Evolutionary conservation across 2,329 filamentous ascomycete species (phyloP), one percentile per base, ranked within the genome.

Genomic region (Alternaria triticina): DNA sequence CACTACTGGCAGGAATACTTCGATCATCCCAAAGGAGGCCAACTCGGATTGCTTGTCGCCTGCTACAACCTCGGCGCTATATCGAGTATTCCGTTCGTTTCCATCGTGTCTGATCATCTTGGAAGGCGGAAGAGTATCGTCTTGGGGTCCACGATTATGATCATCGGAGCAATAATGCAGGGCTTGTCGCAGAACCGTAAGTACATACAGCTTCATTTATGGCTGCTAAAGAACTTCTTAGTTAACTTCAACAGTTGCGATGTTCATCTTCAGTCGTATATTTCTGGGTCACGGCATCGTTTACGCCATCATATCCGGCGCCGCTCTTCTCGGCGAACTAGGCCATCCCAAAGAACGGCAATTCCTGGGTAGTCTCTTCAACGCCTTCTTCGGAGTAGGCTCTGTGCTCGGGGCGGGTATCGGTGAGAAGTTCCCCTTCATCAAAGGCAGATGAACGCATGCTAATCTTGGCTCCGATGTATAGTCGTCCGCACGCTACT

Each of bases 261-360:
- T 89, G 86, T 89, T 88, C 65, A 81, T 89, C 62, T 86, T 82
- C 33, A 86, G 87, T 23, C 84, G 89, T 36, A 88, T 89, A 65
- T 80, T 90, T 54, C 83, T 90, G 4, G 90, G 90, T 59, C 91
- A 92, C 69, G 90, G 90, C 20, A 89, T 90, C 79, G 87, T 86
- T 50, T 82, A 90, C 59, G 83, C 88, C 0, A 89, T 90, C 70
- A 87, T 90, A 80, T 84, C 85, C 4, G 89, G 88, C 8, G 88
- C 89, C 2, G 83, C 90, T 56, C 83, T 91, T 9, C 83, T 91
- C 3, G 88, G 87, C 6, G 89, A 91, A 80, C 86, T 91, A 54
- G 87, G 86, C 71, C 89, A 91, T 71, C 89, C 89, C 5, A 89
- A 91, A 73, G 89, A 91, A 75, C 88, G 89, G 66, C 88, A 86